Conservation (phyloP, 2,329 filamentous ascomycete genomes). For the Fusarium nodosum region DNA sequence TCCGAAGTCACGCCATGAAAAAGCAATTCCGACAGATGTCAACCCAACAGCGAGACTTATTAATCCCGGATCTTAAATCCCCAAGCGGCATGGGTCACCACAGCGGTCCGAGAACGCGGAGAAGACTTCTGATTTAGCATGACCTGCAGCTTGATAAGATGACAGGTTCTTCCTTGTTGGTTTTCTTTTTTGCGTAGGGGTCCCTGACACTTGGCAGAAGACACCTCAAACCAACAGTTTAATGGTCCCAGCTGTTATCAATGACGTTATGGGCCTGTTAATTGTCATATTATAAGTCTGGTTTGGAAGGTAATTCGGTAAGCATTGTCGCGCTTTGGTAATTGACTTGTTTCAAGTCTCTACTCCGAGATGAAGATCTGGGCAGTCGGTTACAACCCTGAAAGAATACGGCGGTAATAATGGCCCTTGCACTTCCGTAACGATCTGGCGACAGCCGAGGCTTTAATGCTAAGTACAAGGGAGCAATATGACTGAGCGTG, state of each 20-base stretch:
- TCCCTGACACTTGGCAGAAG: not conserved
- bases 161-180: not conserved
- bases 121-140: not conserved
- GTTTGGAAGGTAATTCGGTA: not conserved
- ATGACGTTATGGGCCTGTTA: not conserved
- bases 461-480: not conserved
- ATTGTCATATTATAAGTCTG: not conserved
- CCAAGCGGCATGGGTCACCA: not conserved
- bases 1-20: not conserved
- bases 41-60: not conserved
- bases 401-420: not conserved
- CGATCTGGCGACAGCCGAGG: not conserved
- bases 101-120: not conserved
- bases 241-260: not conserved
- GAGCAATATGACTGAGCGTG: not conserved
- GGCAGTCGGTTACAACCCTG: not conserved
- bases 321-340: not conserved
- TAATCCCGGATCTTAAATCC: not conserved
- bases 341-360: not conserved
- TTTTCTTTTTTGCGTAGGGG: not conserved
- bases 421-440: not conserved
- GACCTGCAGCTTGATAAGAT: not conserved
- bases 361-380: not conserved
- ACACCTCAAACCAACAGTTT: not conserved
- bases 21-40: not conserved